phyloP scores from a whole-genome alignment of 305 asterid genomes.

The Fraxinus dipetala region DNA sequence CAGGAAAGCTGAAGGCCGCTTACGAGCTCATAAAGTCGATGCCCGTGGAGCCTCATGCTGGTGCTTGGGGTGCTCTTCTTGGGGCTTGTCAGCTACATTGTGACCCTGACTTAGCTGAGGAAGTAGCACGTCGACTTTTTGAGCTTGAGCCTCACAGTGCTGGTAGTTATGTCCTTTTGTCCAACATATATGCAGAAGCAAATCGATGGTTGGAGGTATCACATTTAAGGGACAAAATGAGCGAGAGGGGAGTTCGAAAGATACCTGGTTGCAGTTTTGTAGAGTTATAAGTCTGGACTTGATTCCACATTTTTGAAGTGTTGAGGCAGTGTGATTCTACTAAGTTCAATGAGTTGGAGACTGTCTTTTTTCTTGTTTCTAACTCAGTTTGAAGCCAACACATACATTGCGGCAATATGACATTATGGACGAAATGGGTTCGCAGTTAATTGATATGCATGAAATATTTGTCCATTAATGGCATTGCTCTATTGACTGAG shows the following conservation, averaged over 20 bases:
- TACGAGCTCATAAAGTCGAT: slow-evolving; percentile 54
- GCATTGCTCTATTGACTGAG: neutral
- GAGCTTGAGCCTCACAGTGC: slow-evolving; percentile 63
- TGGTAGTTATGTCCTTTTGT: slow-evolving; percentile 48
- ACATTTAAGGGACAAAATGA: slow-evolving; percentile 50
- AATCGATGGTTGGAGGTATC: slow-evolving; percentile 60
- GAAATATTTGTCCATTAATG: neutral
- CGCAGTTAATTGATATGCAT: neutral
- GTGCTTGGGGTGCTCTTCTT: slow-evolving; percentile 92
- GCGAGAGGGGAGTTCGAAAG: slow-evolving; percentile 51
- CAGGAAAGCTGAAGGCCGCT: slow-evolving; percentile 65
- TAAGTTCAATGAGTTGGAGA: slow-evolving; percentile 24
- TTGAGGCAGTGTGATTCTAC: neutral
- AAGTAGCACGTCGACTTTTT: slow-evolving; percentile 46
- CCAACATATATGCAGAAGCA: slow-evolving; percentile 64
- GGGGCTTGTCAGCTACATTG: slow-evolving; percentile 59
- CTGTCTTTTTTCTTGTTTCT: neutral
- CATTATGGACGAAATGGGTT: neutral
- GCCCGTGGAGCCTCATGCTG: slow-evolving; percentile 58
- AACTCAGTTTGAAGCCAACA: neutral
- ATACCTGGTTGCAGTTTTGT: slow-evolving; percentile 63
- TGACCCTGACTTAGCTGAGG: slow-evolving; percentile 53
- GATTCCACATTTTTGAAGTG: neutral
- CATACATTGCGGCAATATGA: neutral
- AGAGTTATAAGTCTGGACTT: slow-evolving; percentile 26